These are phyloP conservation scores for Pyrenochaeta sp. DNA, from an alignment of 2,329 filamentous ascomycete species.

Conservation along the genomic window DNA sequence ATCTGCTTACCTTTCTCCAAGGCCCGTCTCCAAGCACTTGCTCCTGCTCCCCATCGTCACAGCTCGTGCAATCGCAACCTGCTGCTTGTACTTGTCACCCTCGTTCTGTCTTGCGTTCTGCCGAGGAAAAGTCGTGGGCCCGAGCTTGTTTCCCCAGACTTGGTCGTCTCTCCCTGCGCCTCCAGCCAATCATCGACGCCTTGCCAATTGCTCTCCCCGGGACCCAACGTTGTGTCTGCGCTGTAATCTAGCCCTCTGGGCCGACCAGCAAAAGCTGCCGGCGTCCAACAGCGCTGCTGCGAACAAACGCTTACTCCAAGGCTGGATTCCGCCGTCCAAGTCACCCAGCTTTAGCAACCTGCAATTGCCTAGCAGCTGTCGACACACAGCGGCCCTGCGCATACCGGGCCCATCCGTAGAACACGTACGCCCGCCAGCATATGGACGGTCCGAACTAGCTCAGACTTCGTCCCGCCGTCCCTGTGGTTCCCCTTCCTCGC, in stretches of 20 bases:
- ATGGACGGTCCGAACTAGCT: constrained; percentile 20
- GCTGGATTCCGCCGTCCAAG: constrained; percentile 18
- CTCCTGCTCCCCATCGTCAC: constrained; percentile 20
- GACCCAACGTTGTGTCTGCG: constrained; percentile 37
- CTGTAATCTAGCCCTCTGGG: constrained; percentile 32
- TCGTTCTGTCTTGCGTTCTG: constrained; percentile 11
- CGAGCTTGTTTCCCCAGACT: constrained; percentile 21
- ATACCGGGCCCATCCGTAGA: constrained; percentile 24
- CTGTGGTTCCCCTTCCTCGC: constrained; percentile 16
- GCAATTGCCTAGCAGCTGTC: constrained; percentile 12
- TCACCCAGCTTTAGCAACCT: constrained; percentile 13
- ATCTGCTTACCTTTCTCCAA: constrained; percentile 38
- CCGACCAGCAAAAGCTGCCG: constrained; percentile 27
- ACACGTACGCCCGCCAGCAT: constrained; percentile 17
- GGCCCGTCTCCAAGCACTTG: constrained; percentile 22
- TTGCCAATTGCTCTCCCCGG: constrained; percentile 38
- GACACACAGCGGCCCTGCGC: constrained; percentile 13
- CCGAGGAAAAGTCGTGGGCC: constrained; percentile 10
- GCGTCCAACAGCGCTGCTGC: constrained; percentile 24
- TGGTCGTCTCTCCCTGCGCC: constrained; percentile 8
- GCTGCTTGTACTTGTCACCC: constrained; percentile 10
- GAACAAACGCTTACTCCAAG: constrained; percentile 20
- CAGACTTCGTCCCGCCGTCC: constrained; percentile 12
- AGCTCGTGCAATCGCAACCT: constrained; percentile 16
- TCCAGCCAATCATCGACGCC: constrained; percentile 37